Percentiles rank a stretch among this genome's conserved stretches.
Evolutionary conservation across 371 early-diverging fungal genomes (phyloP).

Genomic region (Haplosporangium sp.): DNA sequence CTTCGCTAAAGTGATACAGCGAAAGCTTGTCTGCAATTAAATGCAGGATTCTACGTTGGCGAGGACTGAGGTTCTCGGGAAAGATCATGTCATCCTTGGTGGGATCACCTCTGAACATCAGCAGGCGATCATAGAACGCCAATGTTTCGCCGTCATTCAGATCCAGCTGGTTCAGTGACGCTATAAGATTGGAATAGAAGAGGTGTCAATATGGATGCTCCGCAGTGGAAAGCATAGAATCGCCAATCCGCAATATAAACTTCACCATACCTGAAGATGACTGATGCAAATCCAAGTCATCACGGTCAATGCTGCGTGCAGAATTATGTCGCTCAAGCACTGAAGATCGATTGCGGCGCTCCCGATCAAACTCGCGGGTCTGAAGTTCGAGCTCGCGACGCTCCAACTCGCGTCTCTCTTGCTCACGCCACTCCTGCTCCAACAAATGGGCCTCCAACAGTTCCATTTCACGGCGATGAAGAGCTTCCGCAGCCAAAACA

Average conservation of each 20-base stretch:
- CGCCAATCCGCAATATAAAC: neutral
- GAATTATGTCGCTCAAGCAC: slow-evolving; percentile 46
- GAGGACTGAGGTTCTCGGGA: slow-evolving; percentile 59
- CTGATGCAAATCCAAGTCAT: slow-evolving; percentile 35
- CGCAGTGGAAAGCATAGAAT: neutral
- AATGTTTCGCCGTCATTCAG: slow-evolving; percentile 76
- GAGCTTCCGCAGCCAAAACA: slow-evolving; percentile 41
- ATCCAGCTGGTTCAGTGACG: slow-evolving; percentile 63
- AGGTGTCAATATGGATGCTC: neutral
- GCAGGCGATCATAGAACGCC: slow-evolving; percentile 73
- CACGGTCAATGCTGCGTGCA: slow-evolving; percentile 34
- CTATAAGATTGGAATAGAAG: slow-evolving; percentile 10
- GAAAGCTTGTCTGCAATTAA: slow-evolving; percentile 69
- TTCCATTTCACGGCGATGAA: slow-evolving; percentile 48
- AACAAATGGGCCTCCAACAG: slow-evolving; percentile 55
- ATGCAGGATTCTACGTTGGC: slow-evolving; percentile 67
- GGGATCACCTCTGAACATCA: slow-evolving; percentile 76
- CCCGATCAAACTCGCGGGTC: slow-evolving; percentile 44
- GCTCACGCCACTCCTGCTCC: slow-evolving; percentile 59
- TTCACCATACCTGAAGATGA: slow-evolving; percentile 24
- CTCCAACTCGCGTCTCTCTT: slow-evolving; percentile 54
- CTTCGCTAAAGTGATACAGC: slow-evolving; percentile 67
- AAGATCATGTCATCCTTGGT: slow-evolving; percentile 70
- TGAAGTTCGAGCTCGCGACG: slow-evolving; percentile 56
- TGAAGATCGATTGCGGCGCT: slow-evolving; percentile 43